Evolutionary conservation across 345 rosid genomes (phyloP).

Genomic region (Ceriops decandra): DNA sequence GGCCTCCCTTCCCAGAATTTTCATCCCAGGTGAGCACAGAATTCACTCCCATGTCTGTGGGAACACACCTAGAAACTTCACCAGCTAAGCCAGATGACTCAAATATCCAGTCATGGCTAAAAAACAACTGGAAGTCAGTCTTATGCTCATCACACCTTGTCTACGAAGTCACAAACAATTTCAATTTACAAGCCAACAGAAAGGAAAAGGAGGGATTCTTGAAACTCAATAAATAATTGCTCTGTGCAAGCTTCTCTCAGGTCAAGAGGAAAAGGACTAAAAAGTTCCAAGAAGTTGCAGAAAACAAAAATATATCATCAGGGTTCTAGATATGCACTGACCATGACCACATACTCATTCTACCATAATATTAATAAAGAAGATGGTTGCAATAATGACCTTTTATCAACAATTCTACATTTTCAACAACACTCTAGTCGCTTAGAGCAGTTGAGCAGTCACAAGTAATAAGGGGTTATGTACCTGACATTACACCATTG

Average conservation of each 20-base stretch:
- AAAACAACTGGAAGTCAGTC: not conserved
- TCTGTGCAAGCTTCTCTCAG: not conserved
- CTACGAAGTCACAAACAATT: not conserved
- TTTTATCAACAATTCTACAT: too few species aligned
- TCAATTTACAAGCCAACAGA: not conserved
- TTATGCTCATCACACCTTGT: not conserved
- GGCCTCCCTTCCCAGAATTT: too few species aligned
- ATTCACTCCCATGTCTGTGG: too few species aligned
- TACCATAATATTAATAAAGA: not conserved
- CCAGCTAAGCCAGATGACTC: too few species aligned
- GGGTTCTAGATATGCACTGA: not conserved
- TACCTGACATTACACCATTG: constrained; percentile 80
- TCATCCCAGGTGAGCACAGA: too few species aligned
- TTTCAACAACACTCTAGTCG: too few species aligned
- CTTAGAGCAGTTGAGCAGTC: too few species aligned
- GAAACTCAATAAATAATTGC: not conserved
- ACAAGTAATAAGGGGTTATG: not conserved
- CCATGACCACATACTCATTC: not conserved
- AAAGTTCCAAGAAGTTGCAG: not conserved
- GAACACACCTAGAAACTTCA: too few species aligned
- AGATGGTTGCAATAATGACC: too few species aligned
- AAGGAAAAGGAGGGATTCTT: not conserved
- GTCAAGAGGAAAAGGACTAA: not conserved
- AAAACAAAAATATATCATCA: not conserved
- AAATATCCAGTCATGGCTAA: too few species aligned